A percentile compares a stretch with the other conserved stretches of the same genome.
These are phyloP conservation scores for Taphrina flavorubra DNA, from an alignment of 1,139 yeast genomes.

Conservation along the genomic window DNA sequence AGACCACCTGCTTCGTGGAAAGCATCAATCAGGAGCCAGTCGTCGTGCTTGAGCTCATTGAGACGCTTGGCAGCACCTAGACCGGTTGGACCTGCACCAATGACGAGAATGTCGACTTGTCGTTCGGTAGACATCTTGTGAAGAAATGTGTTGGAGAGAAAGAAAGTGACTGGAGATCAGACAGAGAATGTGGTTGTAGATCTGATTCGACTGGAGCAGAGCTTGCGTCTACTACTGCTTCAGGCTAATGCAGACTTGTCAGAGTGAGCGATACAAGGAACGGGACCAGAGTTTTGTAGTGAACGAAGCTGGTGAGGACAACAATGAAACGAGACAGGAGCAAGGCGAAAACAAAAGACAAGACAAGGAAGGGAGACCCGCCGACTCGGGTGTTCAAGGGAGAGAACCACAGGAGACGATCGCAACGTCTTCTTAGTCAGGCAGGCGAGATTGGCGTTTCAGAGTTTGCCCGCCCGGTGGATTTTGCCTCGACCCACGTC, in stretches of 20 bases:
- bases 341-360: not conserved
- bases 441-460: constrained; percentile 1
- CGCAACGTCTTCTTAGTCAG: constrained; percentile 3
- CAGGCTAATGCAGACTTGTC: too few species aligned
- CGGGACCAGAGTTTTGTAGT: not conserved
- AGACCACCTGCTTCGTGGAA: constrained; percentile 42
- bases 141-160: not conserved
- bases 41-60: constrained; percentile 36
- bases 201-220: not conserved
- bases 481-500: too few species aligned
- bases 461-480: not conserved
- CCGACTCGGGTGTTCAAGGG: not conserved
- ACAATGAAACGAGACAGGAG: not conserved
- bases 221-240: too few species aligned
- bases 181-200: not conserved
- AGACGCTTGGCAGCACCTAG: constrained; percentile 45
- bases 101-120: constrained; percentile 41
- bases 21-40: constrained; percentile 43
- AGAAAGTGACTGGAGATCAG: not conserved
- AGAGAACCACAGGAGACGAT: not conserved
- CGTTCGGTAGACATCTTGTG: constrained; percentile 2
- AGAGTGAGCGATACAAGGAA: too few species aligned
- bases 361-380: not conserved
- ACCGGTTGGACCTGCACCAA: constrained; percentile 45
- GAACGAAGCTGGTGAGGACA: not conserved